Base-by-base conservation (phyloP, 257 asterid species). In the Ehretia macrophylla region DNA sequence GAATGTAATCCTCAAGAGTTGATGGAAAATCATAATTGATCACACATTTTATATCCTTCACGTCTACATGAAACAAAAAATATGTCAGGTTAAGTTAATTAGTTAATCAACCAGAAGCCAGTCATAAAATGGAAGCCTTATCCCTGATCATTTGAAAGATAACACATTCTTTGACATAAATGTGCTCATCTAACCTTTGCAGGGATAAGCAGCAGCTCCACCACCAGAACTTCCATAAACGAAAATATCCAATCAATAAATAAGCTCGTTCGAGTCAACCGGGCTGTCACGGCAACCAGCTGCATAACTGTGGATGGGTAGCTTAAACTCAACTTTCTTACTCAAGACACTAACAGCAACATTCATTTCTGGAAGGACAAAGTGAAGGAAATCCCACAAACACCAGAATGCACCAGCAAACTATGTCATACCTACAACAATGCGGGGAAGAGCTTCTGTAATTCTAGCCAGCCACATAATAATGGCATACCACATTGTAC, bases 171-270 rank as follows among this genome's bases (percentile, higher is more conserved):
- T 67, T 63, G n/a, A 58, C 69, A 42, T 55, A 77, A 66, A 85
- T 80, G 86, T 85, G 94, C 94, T 85, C 86, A 91, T 94, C 96
- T 81, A 78, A 85, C 84, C 79, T 84, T n/a, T 83, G 95, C 96
- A 90, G 93, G 97, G 97, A 90, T 90, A 90, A 90, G 89, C 81
- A 84, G 84, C 95, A 75, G 79, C 81, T 82, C 78, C 81, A 70
- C 86, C 74, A 63, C 65, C 82, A 77, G 62, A 74, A 68, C 72
- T 74, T 68, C 76, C 83, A n/a, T n/a, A 77, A 75, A 65, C 63
- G 69, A 68, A 80, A n/a, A n/a, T n/a, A n/a, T n/a, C n/a, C n/a
- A 71, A 68, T 82, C 72, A 67, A 65, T 59, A 70, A 74, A 75
- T 59, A 72, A 68, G 76, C 83, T 71, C 53, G 79, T 64, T 67